Evolutionary conservation across 441 rosid genomes (phyloP).

Genomic region (Adansonia rubrostipa): DNA sequence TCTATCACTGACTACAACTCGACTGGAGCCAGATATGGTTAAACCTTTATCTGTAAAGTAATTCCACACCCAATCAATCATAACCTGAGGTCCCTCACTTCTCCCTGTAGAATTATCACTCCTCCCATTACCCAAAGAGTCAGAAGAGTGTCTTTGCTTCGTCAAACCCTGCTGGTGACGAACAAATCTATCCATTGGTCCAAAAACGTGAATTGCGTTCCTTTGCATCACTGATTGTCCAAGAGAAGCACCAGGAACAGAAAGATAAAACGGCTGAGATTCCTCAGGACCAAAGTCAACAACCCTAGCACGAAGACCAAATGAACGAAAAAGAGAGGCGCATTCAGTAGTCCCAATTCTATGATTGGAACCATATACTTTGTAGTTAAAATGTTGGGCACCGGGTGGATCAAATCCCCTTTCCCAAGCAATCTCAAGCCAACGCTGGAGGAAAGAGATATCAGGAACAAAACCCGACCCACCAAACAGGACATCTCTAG

Average conservation of each 20-base stretch:
- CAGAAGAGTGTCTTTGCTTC: constrained; percentile 16
- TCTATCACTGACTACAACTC: constrained; percentile 54
- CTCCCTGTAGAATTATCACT: constrained; percentile 35
- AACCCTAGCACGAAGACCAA: constrained; percentile 71
- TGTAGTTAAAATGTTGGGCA: constrained; percentile 56
- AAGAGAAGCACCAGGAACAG: constrained; percentile 65
- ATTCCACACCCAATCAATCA: constrained; percentile 86
- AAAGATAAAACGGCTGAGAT: constrained; percentile 51
- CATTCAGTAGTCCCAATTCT: constrained; percentile 84
- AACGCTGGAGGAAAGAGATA: constrained; percentile 64
- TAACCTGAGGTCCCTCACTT: constrained; percentile 46
- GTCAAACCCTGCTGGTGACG: constrained; percentile 26
- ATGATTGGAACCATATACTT: constrained; percentile 52
- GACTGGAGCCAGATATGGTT: constrained; percentile 30
- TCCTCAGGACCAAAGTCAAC: constrained; percentile 80
- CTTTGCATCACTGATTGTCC: constrained; percentile 36
- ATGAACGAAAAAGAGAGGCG: constrained; percentile 75
- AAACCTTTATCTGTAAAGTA: constrained; percentile 60
- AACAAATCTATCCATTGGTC: constrained; percentile 77
- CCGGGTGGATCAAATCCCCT: constrained; percentile 72
- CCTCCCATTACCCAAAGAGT: constrained; percentile 22
- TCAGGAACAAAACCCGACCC: constrained; percentile 79
- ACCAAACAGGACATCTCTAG: constrained; percentile 55
- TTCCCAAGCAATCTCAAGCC: constrained; percentile 85
- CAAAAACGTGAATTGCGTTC: constrained; percentile 46